Evolutionary conservation across 768 basidiomycete genomes (phyloP), one percentile per base, ranked within the genome.

Genomic region (Cyclocybe cylindracea): DNA sequence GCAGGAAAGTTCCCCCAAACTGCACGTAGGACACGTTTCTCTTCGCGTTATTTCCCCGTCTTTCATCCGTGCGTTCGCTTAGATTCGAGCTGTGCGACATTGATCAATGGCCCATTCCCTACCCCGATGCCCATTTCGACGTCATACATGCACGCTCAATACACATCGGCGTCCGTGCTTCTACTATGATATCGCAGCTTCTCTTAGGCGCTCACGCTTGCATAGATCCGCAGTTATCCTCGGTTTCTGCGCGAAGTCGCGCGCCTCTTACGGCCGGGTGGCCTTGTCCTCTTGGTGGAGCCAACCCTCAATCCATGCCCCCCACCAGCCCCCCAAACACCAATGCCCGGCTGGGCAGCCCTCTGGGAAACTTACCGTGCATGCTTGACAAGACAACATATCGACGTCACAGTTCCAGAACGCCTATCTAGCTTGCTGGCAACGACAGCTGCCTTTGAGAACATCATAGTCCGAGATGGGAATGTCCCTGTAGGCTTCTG

Each of bases 1-100:
- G 39, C 63, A 87, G 85, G 55, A 72, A 73, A 34, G 86, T 87
- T 19, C 86, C 86, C 39, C 78, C 79, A 13, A 87, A 87, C 55
- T 87, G 85, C 86, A 83, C 82, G 85, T 86, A 76, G 71, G 86
- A 72, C 50, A 58, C 31, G 35, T 39, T 24, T 40, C 55, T 46
- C 45, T 32, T 44, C 24, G 51, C 43, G 34, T 31, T 40, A 32
- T 37, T 38, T 50, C n/a, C 10, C 10, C 14, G 39, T 14, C 8
- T 19, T 14, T 39, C 38, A 18, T 24, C 38, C 44, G 19, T 42
- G 41, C 52, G 34, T 44, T 38, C 18, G 44, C 50, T 14, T 37
- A 89, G 87, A 31, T 89, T 87, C 61, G 87, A 89, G 59, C 74
- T 88, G 10, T 88, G 83, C 66, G 84, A 89, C 63, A 70, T 88